A percentile compares a stretch with the other conserved stretches of the same genome.
Conservation (phyloP, 768 basidiomycete species). For the Hygrocybe coccinea region DNA sequence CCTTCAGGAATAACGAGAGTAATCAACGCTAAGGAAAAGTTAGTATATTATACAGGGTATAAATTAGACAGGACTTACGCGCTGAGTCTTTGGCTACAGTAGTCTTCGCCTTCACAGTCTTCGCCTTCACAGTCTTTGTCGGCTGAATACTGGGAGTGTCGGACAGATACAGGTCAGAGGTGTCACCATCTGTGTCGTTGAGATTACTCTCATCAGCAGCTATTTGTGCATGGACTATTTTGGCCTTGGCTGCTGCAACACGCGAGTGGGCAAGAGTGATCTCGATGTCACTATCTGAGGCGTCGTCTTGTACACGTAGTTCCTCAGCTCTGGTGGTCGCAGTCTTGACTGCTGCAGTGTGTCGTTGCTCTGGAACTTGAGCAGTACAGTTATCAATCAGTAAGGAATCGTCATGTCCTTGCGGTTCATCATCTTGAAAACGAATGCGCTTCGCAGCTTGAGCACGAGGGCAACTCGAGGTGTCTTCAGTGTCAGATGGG, state of each 20-base stretch:
- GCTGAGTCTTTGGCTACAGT: neutral
- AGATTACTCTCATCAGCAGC: neutral
- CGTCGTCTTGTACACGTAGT: neutral
- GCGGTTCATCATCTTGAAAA: neutral
- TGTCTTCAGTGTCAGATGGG: neutral
- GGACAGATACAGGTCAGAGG: neutral
- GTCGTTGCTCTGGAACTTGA: neutral
- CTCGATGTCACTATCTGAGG: too few species aligned
- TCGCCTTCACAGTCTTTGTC: neutral
- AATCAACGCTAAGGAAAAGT: neutral
- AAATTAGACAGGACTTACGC: neutral
- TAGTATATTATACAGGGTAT: neutral
- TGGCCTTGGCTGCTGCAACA: too few species aligned
- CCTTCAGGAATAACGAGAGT: neutral
- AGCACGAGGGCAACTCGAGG: neutral
- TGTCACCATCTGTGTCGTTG: neutral
- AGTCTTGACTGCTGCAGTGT: neutral
- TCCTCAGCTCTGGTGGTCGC: neutral
- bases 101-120: neutral
- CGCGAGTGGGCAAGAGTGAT: too few species aligned
- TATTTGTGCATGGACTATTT: neutral
- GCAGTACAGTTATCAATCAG: neutral
- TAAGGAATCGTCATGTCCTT: neutral
- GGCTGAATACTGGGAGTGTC: neutral
- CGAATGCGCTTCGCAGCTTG: neutral